Conservation (phyloP, 2,329 filamentous ascomycete species). For the Fusarium sublunatum region DNA sequence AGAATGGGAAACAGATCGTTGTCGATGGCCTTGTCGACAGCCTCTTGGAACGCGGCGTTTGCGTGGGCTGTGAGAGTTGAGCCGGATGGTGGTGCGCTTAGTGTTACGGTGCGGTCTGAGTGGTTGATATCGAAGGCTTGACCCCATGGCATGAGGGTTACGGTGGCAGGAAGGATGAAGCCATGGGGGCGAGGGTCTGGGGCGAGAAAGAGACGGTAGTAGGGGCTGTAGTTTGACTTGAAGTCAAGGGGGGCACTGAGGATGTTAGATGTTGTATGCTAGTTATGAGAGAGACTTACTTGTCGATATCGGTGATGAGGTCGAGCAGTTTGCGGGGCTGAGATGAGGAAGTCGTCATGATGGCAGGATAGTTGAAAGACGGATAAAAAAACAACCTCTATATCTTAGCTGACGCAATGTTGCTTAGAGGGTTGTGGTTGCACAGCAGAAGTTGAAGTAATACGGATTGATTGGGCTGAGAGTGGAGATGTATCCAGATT, state of each 20-base stretch:
- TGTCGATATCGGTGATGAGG: constrained; percentile 57
- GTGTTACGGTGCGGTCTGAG: constrained; percentile 47
- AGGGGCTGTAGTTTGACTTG: constrained; percentile 50
- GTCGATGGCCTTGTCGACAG: constrained; percentile 54
- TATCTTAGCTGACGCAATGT: neutral
- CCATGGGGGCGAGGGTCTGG: constrained; percentile 61
- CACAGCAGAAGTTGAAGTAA: neutral
- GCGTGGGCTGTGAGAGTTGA: constrained; percentile 47
- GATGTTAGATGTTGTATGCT: neutral
- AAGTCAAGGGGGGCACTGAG: constrained; percentile 61
- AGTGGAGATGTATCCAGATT: constrained; percentile 25
- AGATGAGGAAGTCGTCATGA: constrained; percentile 24
- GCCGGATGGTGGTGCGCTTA: constrained; percentile 44
- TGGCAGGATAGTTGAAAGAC: neutral
- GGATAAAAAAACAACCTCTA: too few species aligned
- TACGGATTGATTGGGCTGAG: neutral
- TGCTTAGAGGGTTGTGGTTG: neutral
- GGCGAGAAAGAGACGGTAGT: constrained; percentile 60
- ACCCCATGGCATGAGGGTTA: constrained; percentile 61
- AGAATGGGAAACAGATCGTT: constrained; percentile 53
- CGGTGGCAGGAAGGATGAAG: constrained; percentile 60
- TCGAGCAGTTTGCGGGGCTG: constrained; percentile 49
- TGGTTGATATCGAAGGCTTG: constrained; percentile 53
- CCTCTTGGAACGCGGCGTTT: constrained; percentile 54
- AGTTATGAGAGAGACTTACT: constrained; percentile 47